Evolutionary conservation across 208 protist species (phyloP).

Genomic region (Leishmania arabica): DNA sequence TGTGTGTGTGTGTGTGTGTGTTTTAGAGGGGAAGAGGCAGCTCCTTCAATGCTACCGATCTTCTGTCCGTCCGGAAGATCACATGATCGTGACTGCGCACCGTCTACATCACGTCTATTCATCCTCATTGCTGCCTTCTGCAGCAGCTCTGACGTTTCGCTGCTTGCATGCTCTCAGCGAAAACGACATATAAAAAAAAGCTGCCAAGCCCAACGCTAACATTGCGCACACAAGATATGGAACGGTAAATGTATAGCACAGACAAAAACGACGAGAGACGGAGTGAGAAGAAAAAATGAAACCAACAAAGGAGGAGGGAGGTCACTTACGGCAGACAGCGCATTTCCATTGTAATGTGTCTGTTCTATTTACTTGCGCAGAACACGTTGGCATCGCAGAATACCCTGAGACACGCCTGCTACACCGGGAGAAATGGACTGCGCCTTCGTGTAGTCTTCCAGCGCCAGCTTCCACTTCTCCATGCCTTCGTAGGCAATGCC

Average conservation of each 20-base stretch:
- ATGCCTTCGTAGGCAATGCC: conserved; percentile 91
- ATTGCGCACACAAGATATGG: background rate
- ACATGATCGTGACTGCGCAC: background rate
- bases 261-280: background rate
- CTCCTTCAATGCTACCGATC: background rate
- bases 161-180: background rate
- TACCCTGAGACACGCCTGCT: conserved; percentile 62
- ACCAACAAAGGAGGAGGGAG: background rate
- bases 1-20: background rate
- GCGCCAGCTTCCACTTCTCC: conserved; percentile 91
- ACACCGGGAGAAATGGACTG: conserved; percentile 63
- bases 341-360: background rate
- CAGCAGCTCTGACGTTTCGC: background rate
- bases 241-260: background rate
- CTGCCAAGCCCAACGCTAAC: background rate
- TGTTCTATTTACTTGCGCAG: conserved; percentile 32
- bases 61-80: background rate
- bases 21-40: background rate
- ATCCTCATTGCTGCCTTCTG: background rate
- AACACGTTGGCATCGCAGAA: conserved; percentile 81
- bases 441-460: conserved; percentile 85
- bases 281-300: conserved; percentile 4
- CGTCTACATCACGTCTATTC: background rate
- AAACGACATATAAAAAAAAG: background rate
- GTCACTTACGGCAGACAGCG: background rate